phyloP scores from a whole-genome alignment of 441 rosid genomes.

The Erodium trifolium region DNA sequence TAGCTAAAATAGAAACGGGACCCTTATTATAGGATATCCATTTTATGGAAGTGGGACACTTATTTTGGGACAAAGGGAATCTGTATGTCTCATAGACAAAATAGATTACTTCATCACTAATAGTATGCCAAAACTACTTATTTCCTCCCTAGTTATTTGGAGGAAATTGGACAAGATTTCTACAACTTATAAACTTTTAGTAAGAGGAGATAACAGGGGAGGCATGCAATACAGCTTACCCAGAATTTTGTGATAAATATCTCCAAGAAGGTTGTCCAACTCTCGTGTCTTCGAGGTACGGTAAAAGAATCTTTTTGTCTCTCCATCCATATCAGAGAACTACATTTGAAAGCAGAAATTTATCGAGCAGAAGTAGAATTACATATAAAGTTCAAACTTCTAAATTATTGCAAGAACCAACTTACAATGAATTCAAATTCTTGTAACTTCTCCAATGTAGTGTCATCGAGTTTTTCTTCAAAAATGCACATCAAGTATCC shows the following conservation, averaged over 20 bases:
- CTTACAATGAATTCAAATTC: constrained; percentile 76
- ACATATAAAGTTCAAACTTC: constrained; percentile 8
- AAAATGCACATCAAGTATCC: constrained; percentile 87
- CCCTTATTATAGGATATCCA: background rate
- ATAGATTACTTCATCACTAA: constrained; percentile 2
- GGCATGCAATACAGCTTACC: constrained; percentile 35
- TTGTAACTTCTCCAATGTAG: constrained; percentile 36
- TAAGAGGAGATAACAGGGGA: background rate
- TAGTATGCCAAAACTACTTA: constrained; percentile 12
- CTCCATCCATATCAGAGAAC: constrained; percentile 78
- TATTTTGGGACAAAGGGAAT: background rate
- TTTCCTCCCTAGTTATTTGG: background rate
- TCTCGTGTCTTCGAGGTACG: constrained; percentile 85
- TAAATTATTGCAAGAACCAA: constrained; percentile 18
- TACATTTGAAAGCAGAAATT: constrained; percentile 26
- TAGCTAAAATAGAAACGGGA: background rate
- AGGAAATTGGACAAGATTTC: constrained; percentile 9
- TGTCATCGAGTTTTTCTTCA: constrained; percentile 63
- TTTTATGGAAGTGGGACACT: background rate
- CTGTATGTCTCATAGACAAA: background rate
- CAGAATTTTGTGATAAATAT: constrained; percentile 86
- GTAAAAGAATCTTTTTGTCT: constrained; percentile 68
- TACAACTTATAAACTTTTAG: background rate
- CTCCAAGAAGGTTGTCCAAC: constrained; percentile 82
- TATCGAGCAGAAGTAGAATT: constrained; percentile 13